A percentile compares a stretch with the other conserved stretches of the same genome.
Evolutionary conservation across 1,139 yeast genomes (phyloP).

Genomic region (Debaryomycetaceae sp.): DNA sequence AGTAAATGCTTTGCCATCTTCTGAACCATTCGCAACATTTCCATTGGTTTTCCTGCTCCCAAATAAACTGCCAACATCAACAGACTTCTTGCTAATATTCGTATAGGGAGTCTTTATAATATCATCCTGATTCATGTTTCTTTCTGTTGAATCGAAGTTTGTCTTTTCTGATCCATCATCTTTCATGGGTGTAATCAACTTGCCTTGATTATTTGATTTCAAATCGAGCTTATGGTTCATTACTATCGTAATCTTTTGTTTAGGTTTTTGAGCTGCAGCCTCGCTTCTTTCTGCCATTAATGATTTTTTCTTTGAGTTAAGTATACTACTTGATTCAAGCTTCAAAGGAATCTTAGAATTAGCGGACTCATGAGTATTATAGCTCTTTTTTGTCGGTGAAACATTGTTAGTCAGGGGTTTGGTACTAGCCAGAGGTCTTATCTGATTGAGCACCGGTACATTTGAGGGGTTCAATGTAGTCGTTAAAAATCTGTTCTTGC

Average conservation of each 20-base stretch:
- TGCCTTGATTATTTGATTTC: slow-evolving; percentile 6
- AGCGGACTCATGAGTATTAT: slow-evolving; percentile 6
- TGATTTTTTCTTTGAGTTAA: slow-evolving; percentile 28
- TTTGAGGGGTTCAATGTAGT: slow-evolving; percentile 32
- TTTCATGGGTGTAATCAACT: neutral
- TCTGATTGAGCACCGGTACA: slow-evolving; percentile 7
- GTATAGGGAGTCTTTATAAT: neutral
- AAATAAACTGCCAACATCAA: neutral
- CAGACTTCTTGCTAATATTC: neutral
- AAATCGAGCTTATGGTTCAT: slow-evolving; percentile 22
- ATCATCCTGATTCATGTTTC: neutral
- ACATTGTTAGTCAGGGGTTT: neutral
- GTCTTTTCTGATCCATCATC: neutral
- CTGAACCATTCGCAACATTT: neutral
- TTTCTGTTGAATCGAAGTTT: neutral
- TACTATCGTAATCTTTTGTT: slow-evolving; percentile 29
- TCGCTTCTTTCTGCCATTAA: slow-evolving; percentile 30
- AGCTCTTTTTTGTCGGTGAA: slow-evolving; percentile 12
- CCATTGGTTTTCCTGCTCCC: neutral
- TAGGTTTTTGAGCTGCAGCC: slow-evolving; percentile 25
- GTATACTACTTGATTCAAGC: slow-evolving; percentile 15
- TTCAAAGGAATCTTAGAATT: slow-evolving; percentile 13
- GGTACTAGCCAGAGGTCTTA: neutral
- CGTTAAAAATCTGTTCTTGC: slow-evolving; percentile 33
- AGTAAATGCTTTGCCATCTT: neutral